A percentile compares a stretch with the other conserved stretches of the same genome.
Evolutionary conservation across 2,329 filamentous ascomycete genomes (phyloP).

Genomic region (Colletotrichum echinochloae): DNA sequence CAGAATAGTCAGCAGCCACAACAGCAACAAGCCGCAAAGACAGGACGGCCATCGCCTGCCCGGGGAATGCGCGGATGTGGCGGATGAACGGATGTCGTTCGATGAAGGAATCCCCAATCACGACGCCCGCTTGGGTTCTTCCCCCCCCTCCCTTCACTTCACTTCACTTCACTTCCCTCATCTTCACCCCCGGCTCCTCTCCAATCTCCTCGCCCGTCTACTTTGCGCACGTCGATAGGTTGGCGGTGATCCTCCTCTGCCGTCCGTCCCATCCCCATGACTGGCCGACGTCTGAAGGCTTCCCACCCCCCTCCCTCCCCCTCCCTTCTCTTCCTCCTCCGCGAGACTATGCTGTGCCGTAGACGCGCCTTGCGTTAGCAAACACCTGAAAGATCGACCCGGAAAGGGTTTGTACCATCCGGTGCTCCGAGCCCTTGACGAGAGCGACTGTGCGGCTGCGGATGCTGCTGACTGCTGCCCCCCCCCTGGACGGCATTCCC

Average conservation of each 20-base stretch:
- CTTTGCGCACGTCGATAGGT: conserved; percentile 9
- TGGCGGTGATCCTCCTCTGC: conserved; percentile 15
- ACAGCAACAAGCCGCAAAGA: conserved; percentile 34
- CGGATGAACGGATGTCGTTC: background rate
- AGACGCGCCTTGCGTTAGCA: conserved; percentile 13
- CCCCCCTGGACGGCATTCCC: conserved; percentile 7
- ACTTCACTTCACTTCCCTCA: no score
- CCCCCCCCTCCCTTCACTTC: no score
- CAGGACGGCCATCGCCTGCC: background rate
- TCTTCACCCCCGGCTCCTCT: background rate
- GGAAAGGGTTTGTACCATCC: conserved; percentile 15
- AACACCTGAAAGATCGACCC: conserved; percentile 26
- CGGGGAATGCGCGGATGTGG: no score
- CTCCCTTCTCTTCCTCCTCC: background rate
- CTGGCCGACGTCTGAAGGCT: background rate
- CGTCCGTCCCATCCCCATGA: background rate
- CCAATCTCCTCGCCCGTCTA: no score
- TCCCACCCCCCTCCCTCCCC: no score
- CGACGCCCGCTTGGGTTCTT: no score
- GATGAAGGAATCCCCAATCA: background rate
- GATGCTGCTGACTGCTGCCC: background rate
- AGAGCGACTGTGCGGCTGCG: conserved; percentile 33
- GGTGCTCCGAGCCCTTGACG: conserved; percentile 31
- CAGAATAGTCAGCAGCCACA: conserved; percentile 39
- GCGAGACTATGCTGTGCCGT: conserved; percentile 10